Base-by-base conservation (phyloP, 352 stramenopile genomes). In the Pythium dissotocum region DNA sequence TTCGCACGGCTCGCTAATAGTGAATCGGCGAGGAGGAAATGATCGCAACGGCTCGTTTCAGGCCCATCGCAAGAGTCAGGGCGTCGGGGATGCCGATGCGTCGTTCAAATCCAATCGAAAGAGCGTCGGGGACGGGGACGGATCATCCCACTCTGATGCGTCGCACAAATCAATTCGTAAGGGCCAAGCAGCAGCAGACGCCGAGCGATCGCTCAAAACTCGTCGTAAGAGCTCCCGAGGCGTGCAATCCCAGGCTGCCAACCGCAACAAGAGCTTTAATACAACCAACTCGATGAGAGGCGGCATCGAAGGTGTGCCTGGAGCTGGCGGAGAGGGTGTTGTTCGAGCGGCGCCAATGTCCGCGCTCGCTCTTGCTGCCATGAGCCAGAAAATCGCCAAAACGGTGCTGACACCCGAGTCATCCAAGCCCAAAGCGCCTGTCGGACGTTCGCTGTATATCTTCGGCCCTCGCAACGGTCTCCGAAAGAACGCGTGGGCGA, bases 401-500 rank as follows among this genome's bases (percentile, higher is more conserved):
- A 69, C 32, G 3, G 63, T 69, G 9, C 21, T 69, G 12, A 40
- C 51, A 0, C 48, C 59, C 5, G 48, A 67, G 26, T 54, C 58
- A 5, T 38, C 28, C 2, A 33, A 40, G 16, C 46, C 55, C 8
- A 68, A 70, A 16, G 55, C 64, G 10, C 73, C 77, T 4, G 58
- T 65, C 18, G 77, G 75, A 8, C 58, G 36, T 4, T 73, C 77
- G n/a, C 53, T 85, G 6, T 78, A 71, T 36, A 28, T 82, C 7
- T 75, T 84, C 28, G 72, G 72, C 1, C 72, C 77, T 0, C 71
- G 71, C 13, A 82, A 74, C 38, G 68, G 63, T 13, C 12, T 80
- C 7, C 72, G 75, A n/a, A 69, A 58, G 16, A 76, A 80, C 52
- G 71, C 75, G 13, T 81, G 75, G 75, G 66, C 67, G 14, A 75